Evolutionary conservation across 2,329 filamentous ascomycete genomes (phyloP), one percentile per base, ranked within the genome.

Genomic region (Nemania diffusa): DNA sequence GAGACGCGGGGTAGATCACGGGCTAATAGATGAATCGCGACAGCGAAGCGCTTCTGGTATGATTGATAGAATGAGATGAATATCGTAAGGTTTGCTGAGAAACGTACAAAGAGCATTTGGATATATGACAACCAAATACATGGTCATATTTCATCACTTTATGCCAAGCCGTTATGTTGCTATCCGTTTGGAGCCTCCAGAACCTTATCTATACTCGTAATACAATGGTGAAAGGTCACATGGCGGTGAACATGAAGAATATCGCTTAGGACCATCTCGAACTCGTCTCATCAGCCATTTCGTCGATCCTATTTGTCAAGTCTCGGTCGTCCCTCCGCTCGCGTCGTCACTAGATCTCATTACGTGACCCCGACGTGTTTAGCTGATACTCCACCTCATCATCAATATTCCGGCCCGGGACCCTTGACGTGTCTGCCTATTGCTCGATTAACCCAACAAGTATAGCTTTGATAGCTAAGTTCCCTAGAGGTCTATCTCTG

Each of bases 381-480:
- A 42, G 32, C 24, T 37, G 20, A 42, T 57, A 50, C 61, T 63
- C 62, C 65, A 59, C 62, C 50, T 57, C 56, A 22, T 65, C 13
- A 53, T 20, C 29, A 40, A 58, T 52, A 60, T 46, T 42, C 68
- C 53, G 55, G 48, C 52, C 52, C 57, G 58, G 27, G 48, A 53
- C 48, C 48, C 32, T 65, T 63, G 59, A 65, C 67, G 64, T 65
- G 65, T 67, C 62, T 65, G 42, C 20, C 48, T 51, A 46, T 40
- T 26, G 20, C 55, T 26, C 42, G 40, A 27, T 53, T 27, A 68
- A 34, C 48, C 62, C 37, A 40, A 20, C 29, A 37, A 50, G 5
- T 8, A 27, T 22, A 66, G 46, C 57, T 60, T 40, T 27, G 48
- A 57, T 60, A 40, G 40, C 29, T n/a, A n/a, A n/a, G n/a, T n/a